Percentiles rank a stretch among this genome's conserved stretches.
phyloP scores from a whole-genome alignment of 1,284 basidiomycete genomes.

The Rhodotorula sp. region DNA sequence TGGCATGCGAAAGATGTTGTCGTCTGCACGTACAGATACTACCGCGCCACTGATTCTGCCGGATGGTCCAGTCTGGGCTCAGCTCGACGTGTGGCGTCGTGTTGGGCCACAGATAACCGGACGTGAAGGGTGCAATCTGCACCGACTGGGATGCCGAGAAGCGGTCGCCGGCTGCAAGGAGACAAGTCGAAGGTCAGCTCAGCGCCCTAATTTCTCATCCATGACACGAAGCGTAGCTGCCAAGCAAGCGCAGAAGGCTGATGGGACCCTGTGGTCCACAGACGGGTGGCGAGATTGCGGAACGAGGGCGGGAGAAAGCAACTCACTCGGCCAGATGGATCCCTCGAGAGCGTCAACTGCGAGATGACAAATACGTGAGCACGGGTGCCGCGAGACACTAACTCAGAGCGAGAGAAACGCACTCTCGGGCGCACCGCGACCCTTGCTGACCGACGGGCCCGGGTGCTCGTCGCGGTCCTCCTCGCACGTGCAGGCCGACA shows the following conservation, averaged over 20 bases:
- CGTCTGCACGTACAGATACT: slow-evolving; percentile 48
- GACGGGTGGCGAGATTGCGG: no score
- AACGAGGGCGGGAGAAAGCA: not conserved
- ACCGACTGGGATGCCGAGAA: slow-evolving; percentile 53
- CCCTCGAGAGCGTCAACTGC: slow-evolving; percentile 36
- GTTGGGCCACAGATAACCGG: slow-evolving; percentile 52
- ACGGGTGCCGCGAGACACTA: no score
- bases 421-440: slow-evolving; percentile 57
- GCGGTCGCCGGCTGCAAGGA: slow-evolving; percentile 35
- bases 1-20: slow-evolving; percentile 42
- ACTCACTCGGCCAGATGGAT: slow-evolving; percentile 8
- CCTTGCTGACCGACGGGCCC: slow-evolving; percentile 50
- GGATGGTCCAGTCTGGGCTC: slow-evolving; percentile 51
- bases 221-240: no score
- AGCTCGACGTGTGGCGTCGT: slow-evolving; percentile 55
- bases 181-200: not conserved
- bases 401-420: not conserved
- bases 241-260: no score
- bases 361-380: slow-evolving; percentile 53
- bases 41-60: slow-evolving; percentile 48
- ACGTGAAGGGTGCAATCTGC: slow-evolving; percentile 60
- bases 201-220: not conserved
- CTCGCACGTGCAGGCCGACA: slow-evolving; percentile 54
- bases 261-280: no score
- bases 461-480: slow-evolving; percentile 47